phyloP scores from a whole-genome alignment of 1,139 yeast genomes.

The Nakaseomyces sp. region DNA sequence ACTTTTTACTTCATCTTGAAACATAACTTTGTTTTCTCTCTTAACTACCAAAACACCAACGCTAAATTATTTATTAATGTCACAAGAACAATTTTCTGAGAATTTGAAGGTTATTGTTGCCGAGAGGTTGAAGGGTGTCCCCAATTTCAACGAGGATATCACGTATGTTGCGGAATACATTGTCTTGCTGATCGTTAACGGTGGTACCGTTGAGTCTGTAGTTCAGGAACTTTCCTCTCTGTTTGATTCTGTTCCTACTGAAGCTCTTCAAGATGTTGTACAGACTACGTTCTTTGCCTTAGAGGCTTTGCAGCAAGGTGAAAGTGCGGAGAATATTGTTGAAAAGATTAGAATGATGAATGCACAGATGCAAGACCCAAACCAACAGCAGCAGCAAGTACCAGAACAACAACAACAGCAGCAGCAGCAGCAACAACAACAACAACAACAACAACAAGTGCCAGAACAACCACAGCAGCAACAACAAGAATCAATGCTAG shows the following conservation, averaged over 20 bases:
- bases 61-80: slow-evolving; percentile 21
- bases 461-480: slow-evolving; percentile 13
- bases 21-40: too few relatives aligned
- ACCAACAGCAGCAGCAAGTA: slow-evolving; percentile 13
- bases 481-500: slow-evolving; percentile 8
- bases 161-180: slow-evolving; percentile 76
- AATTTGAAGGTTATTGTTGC: slow-evolving; percentile 33
- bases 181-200: slow-evolving; percentile 61
- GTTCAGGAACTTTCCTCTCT: slow-evolving; percentile 55
- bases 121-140: slow-evolving; percentile 30
- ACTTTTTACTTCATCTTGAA: too few relatives aligned
- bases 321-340: slow-evolving; percentile 26
- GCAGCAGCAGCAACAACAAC: slow-evolving; percentile 13
- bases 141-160: slow-evolving; percentile 52
- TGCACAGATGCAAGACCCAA: slow-evolving; percentile 6
- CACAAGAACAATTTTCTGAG: slow-evolving; percentile 28
- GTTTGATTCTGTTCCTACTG: slow-evolving; percentile 56
- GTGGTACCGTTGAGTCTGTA: slow-evolving; percentile 57
- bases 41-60: background rate
- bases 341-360: slow-evolving; percentile 23
- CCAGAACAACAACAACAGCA: slow-evolving; percentile 22
- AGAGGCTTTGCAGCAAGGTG: slow-evolving; percentile 35
- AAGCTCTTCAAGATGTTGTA: slow-evolving; percentile 33
- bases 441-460: slow-evolving; percentile 13
- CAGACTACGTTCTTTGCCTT: slow-evolving; percentile 50